phyloP scores from a whole-genome alignment of 176 grass and related monocot genomes.

The Avena insularis region DNA sequence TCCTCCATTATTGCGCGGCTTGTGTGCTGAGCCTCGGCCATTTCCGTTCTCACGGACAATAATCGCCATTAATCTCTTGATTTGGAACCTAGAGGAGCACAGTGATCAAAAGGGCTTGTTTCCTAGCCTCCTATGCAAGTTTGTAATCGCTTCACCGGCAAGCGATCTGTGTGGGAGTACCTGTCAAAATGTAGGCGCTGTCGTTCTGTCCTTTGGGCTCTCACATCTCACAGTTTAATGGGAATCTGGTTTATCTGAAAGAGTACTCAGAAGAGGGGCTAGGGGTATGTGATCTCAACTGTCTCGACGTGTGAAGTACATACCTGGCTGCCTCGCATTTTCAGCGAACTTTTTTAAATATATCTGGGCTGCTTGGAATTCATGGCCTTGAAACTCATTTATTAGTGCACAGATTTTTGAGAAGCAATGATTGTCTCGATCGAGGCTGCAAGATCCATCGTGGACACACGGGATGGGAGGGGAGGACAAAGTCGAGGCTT shows the following conservation, averaged over 20 bases:
- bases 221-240: not conserved
- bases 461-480: too few species aligned
- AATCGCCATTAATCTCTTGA: not conserved
- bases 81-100: constrained; percentile 27
- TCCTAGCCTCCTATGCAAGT: constrained; percentile 4
- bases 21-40: not conserved
- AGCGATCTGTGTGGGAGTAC: constrained; percentile 11
- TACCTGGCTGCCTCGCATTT: too few species aligned
- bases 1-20: constrained; percentile 28
- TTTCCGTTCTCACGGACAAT: not conserved
- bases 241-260: not conserved
- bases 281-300: too few species aligned
- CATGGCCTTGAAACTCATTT: too few species aligned
- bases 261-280: too few species aligned
- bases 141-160: constrained; percentile 41
- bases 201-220: not conserved
- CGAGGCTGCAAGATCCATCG: too few species aligned
- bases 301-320: too few species aligned
- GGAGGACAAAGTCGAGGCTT: too few species aligned
- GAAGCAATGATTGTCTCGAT: too few species aligned
- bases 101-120: constrained; percentile 5
- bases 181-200: not conserved
- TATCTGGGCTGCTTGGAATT: too few species aligned
- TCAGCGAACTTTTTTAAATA: too few species aligned
- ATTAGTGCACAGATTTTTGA: too few species aligned